Base-by-base conservation (phyloP, 495 filamentous ascomycete genomes). In the Annulohypoxylon maeteangense region DNA sequence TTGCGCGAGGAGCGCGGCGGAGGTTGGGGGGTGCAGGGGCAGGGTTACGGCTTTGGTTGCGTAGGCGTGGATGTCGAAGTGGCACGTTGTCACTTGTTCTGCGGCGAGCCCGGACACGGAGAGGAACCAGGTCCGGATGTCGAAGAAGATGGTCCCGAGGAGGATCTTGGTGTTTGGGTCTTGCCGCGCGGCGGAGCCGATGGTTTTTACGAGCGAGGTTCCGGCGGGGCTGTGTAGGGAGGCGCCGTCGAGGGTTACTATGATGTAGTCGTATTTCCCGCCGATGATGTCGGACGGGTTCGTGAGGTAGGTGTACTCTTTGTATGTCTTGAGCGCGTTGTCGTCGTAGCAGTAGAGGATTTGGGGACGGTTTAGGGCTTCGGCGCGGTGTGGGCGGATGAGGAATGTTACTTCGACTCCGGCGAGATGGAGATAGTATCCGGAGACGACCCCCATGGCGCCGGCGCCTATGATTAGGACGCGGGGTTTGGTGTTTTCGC, bases 301-400 rank as follows among this genome's bases (percentile, higher is more conserved):
- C 18, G 65, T 62, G 12, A 68, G 55, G 38, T 55, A 68, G 1
- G 8, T 50, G 20, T 71, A 71, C 14, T 40, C 16, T 27, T 31
- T 32, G 10, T 71, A 71, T 11, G 61, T 56, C 16, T 71, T 71
- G 16, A 71, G 32, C 29, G 34, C 8, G 55, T 71, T 71, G 62
- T 71, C 62, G 6, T 71, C 62, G n/a, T 66, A 66, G 36, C 62
- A 71, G 27, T 71, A 71, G 3, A 71, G 62, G n/a, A 71, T 66
- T 22, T 71, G 68, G 29, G 68, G 68, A 22, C 44, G 48, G 22
- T 38, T 56, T 16, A 71, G 48, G 11, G 36, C 16, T 16, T 65
- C 56, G 27, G 38, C 56, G 27, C 62, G 68, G 22, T 62, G 68
- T 7, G 62, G 68, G 22, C 68, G 68, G 29, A 71, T n/a, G 62